Evolutionary conservation across 2,329 filamentous ascomycete species (phyloP).

Genomic region (Diaporthe sp.): DNA sequence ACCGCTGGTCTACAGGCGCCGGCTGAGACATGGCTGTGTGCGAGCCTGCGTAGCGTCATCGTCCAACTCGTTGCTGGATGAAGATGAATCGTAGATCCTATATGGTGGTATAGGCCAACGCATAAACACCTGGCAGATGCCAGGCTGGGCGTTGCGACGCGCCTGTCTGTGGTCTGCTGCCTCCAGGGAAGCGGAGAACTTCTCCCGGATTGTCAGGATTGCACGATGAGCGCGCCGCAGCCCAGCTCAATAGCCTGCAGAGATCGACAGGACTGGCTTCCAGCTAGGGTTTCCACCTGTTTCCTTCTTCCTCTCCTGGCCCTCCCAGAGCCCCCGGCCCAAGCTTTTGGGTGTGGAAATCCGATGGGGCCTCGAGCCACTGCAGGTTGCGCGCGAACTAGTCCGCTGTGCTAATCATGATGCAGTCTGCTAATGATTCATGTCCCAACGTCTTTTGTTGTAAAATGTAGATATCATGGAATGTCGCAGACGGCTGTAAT

Average conservation of each 20-base stretch:
- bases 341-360: neutral
- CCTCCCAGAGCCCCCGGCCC: neutral
- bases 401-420: too few relatives aligned
- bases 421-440: conserved; percentile 2
- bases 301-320: neutral
- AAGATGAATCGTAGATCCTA: neutral
- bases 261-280: conserved; percentile 9
- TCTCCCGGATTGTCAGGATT: neutral
- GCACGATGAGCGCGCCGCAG: neutral
- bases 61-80: neutral
- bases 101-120: neutral
- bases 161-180: neutral
- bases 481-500: neutral
- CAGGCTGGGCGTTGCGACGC: neutral
- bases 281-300: neutral
- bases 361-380: neutral
- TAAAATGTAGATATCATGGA: neutral
- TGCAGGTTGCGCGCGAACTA: neutral
- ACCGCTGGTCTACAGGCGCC: neutral
- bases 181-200: neutral
- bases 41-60: neutral
- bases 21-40: neutral
- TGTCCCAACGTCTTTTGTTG: neutral
- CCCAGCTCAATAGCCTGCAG: neutral
- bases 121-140: neutral